Percentiles rank a stretch among this genome's conserved stretches.
These are phyloP conservation scores for Boletus subparvulus DNA, from an alignment of 768 basidiomycete species.

Conservation along the genomic window DNA sequence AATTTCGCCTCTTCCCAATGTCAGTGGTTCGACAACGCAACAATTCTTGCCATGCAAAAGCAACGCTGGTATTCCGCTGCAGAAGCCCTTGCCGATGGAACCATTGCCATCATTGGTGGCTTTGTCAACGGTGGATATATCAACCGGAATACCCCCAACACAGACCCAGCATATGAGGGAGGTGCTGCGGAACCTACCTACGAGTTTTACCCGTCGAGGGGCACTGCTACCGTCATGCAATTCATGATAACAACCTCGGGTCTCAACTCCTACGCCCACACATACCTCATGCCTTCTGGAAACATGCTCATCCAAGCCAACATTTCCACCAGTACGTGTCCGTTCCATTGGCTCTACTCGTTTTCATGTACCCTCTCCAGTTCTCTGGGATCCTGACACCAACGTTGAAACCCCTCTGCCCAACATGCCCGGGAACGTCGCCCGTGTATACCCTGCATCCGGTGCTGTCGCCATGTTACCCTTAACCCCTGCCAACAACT, in stretches of 20 bases:
- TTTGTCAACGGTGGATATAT: slow-evolving; percentile 78
- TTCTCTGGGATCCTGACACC: slow-evolving; percentile 51
- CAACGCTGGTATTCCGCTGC: slow-evolving; percentile 79
- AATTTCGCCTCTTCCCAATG: slow-evolving; percentile 52
- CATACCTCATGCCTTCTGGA: slow-evolving; percentile 73
- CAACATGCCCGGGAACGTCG: slow-evolving; percentile 67
- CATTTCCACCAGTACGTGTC: slow-evolving; percentile 35
- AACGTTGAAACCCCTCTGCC: slow-evolving; percentile 66
- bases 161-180: slow-evolving; percentile 59
- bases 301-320: slow-evolving; percentile 84
- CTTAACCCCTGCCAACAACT: slow-evolving; percentile 86
- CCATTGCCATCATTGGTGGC: slow-evolving; percentile 77
- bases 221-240: slow-evolving; percentile 51
- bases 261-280: slow-evolving; percentile 73
- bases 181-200: slow-evolving; percentile 78
- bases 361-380: slow-evolving; percentile 22
- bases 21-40: slow-evolving; percentile 71
- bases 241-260: slow-evolving; percentile 75
- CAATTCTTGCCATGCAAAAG: slow-evolving; percentile 61
- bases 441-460: slow-evolving; percentile 89
- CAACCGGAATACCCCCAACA: slow-evolving; percentile 71
- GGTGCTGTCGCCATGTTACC: slow-evolving; percentile 90
- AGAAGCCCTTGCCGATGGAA: slow-evolving; percentile 74
- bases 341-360: neutral
- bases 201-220: slow-evolving; percentile 76